Percentiles rank a stretch among this genome's conserved stretches.
Evolutionary conservation across 208 protist genomes (phyloP).

Genomic region (Trypanosoma conorhini): DNA sequence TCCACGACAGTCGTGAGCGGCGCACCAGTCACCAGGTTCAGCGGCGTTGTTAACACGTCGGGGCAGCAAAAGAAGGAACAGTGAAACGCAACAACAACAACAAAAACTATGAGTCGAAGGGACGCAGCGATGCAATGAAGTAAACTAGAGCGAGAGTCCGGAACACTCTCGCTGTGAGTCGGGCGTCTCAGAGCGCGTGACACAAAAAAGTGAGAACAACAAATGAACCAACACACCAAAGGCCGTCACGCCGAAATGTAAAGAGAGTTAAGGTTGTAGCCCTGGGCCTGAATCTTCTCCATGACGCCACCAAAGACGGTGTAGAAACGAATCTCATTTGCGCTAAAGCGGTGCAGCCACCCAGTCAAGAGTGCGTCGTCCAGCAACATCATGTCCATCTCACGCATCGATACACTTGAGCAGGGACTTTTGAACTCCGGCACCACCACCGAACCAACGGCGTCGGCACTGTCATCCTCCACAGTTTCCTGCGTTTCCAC

Average conservation of each 20-base stretch:
- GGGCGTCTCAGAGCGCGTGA: constrained; percentile 2
- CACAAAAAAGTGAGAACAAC: constrained; percentile 12
- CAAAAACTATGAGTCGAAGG: not conserved
- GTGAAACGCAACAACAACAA: not conserved
- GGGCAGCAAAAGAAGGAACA: not conserved
- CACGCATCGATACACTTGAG: constrained; percentile 73
- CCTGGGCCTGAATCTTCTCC: constrained; percentile 58
- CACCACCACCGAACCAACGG: constrained; percentile 29
- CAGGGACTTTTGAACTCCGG: constrained; percentile 56
- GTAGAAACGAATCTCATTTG: constrained; percentile 78
- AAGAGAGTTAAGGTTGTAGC: constrained; percentile 79
- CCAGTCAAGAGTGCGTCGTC: constrained; percentile 75
- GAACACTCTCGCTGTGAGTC: not conserved
- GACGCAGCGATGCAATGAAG: not conserved
- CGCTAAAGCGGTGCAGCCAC: constrained; percentile 70
- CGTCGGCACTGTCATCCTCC: constrained; percentile 5
- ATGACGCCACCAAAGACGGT: constrained; percentile 57
- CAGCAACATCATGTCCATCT: constrained; percentile 81
- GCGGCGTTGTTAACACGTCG: not conserved
- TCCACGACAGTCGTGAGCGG: not conserved
- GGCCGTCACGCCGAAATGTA: constrained; percentile 26
- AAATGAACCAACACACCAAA: not conserved
- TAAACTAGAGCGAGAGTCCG: too few species aligned
- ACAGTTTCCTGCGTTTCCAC: constrained; percentile 14
- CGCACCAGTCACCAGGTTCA: not conserved